phyloP scores from a whole-genome alignment of 2,329 filamentous ascomycete species.

The Pleomassaria siparia region DNA sequence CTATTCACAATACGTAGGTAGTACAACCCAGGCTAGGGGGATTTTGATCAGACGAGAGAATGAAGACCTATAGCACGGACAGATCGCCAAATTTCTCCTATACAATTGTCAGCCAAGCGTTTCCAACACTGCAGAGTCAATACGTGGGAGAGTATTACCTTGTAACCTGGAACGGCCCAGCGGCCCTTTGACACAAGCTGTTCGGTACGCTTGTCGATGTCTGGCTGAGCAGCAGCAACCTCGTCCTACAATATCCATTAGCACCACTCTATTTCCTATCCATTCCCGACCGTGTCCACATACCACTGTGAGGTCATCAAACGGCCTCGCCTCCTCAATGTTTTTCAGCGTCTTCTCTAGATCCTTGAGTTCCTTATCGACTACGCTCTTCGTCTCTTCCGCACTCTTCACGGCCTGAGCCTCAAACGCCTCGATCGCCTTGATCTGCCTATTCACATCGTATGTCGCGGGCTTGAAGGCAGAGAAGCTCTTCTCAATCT shows the following conservation, averaged over 20 bases:
- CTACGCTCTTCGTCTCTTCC: conserved; percentile 93
- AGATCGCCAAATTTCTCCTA: conserved; percentile 99
- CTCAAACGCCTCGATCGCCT: conserved; percentile 98
- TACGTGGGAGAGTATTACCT: conserved; percentile 62
- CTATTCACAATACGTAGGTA: conserved; percentile 45
- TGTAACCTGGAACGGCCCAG: conserved; percentile 98
- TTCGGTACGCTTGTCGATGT: conserved; percentile 95
- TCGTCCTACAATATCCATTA: conserved; percentile 69
- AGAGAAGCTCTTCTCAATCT: conserved; percentile 95
- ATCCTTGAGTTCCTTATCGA: conserved; percentile 92
- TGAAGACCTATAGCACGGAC: conserved; percentile 76
- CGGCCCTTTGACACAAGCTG: conserved; percentile 96
- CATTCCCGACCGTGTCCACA: conserved; percentile 48
- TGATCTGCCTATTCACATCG: conserved; percentile 90
- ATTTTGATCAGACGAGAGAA: conserved; percentile 28
- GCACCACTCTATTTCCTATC: conserved; percentile 13
- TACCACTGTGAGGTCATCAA: conserved; percentile 97
- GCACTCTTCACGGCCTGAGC: conserved; percentile 95
- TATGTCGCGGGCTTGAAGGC: conserved; percentile 91
- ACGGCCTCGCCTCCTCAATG: conserved; percentile 93
- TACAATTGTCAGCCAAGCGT: conserved; percentile 50
- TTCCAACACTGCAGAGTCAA: not conserved
- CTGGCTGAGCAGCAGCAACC: conserved; percentile 87
- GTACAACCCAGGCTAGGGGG: conserved; percentile 41
- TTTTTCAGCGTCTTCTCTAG: conserved; percentile 94